A percentile compares a stretch with the other conserved stretches of the same genome.
phyloP scores from a whole-genome alignment of 1,284 basidiomycete species.

The Cerioporus squamosus region DNA sequence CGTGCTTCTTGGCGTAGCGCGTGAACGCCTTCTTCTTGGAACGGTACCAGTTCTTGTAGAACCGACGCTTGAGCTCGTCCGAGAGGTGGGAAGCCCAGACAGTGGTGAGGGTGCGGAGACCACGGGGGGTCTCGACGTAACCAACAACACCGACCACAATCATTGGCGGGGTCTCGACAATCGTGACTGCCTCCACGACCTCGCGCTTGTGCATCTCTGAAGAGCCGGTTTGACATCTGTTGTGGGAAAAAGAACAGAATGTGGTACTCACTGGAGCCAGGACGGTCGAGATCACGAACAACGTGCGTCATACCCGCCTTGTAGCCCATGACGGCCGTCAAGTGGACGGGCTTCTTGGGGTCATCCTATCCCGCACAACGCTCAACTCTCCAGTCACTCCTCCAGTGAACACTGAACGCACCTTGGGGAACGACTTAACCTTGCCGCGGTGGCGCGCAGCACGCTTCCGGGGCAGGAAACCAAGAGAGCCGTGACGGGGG shows the following conservation, averaged over 20 bases:
- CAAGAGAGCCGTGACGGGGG: constrained; percentile 92
- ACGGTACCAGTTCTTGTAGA: constrained; percentile 99
- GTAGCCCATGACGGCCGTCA: constrained; percentile 99
- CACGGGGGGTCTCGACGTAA: constrained; percentile 99
- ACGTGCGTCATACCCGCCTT: constrained; percentile 99
- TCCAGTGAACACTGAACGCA: constrained; percentile 36
- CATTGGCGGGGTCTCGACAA: constrained; percentile 98
- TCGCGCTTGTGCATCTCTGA: constrained; percentile 99
- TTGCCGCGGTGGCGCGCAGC: constrained; percentile 96
- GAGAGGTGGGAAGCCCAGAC: constrained; percentile 87
- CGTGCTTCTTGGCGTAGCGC: constrained; percentile 98
- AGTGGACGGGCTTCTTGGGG: constrained; percentile 98
- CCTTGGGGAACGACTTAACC: constrained; percentile 98
- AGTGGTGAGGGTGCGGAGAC: constrained; percentile 86
- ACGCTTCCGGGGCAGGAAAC: constrained; percentile 94
- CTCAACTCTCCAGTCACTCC: background rate
- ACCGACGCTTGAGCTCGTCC: constrained; percentile 95
- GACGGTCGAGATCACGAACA: constrained; percentile 98
- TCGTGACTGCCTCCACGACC: constrained; percentile 96
- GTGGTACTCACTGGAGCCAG: constrained; percentile 86
- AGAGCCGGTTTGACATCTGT: constrained; percentile 7
- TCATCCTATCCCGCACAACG: constrained; percentile 79
- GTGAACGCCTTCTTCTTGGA: constrained; percentile 99
- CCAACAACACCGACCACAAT: constrained; percentile 98
- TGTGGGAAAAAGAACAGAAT: constrained; percentile 9